Conservation (phyloP, 495 filamentous ascomycete genomes). For the Baudoinia panamericana region DNA sequence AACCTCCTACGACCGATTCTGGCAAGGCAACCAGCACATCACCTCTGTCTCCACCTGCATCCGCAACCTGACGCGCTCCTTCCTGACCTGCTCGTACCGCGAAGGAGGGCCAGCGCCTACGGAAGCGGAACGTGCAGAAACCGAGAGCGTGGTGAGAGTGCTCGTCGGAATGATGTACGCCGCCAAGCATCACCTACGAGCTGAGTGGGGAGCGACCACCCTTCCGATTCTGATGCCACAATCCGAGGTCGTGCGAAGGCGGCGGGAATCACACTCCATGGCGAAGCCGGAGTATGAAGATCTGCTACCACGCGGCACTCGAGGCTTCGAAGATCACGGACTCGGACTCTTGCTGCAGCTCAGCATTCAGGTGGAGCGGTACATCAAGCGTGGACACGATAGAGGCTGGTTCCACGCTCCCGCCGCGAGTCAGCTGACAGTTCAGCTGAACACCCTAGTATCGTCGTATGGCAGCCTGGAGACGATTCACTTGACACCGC, state of each 20-base stretch:
- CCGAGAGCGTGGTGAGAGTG: constrained; percentile 45
- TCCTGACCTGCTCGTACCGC: constrained; percentile 36
- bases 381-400: constrained; percentile 49
- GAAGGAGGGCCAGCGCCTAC: constrained; percentile 19
- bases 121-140: constrained; percentile 42
- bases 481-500: constrained; percentile 57
- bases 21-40: constrained; percentile 52
- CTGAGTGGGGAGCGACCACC: constrained; percentile 51
- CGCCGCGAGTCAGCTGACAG: constrained; percentile 48
- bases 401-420: constrained; percentile 49
- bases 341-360: constrained; percentile 54
- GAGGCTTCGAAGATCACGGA: constrained; percentile 50
- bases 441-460: constrained; percentile 46
- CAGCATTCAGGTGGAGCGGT: constrained; percentile 53
- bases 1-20: constrained; percentile 60
- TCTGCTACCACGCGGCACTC: constrained; percentile 45
- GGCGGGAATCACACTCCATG: constrained; percentile 24
- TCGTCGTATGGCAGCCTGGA: constrained; percentile 63
- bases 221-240: constrained; percentile 14
- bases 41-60: constrained; percentile 45
- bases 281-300: constrained; percentile 47
- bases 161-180: constrained; percentile 63
- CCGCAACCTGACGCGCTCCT: constrained; percentile 50
- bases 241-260: constrained; percentile 6
- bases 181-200: constrained; percentile 61